Percentiles rank a stretch among this genome's conserved stretches.
These are phyloP conservation scores for Penicillium sp. DNA, from an alignment of 2,329 filamentous ascomycete species.

Conservation along the genomic window DNA sequence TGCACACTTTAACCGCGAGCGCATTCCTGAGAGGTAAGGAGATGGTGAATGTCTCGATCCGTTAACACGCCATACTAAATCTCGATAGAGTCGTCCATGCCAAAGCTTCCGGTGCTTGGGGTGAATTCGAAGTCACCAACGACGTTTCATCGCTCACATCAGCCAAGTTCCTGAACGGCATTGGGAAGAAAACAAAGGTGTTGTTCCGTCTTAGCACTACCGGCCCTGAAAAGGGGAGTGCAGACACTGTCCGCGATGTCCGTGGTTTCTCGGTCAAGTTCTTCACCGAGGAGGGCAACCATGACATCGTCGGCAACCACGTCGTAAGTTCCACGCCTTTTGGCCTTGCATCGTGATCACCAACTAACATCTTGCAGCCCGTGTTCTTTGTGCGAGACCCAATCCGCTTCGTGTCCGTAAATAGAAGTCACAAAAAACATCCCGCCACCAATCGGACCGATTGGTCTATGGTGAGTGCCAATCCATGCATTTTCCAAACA, in stretches of 20 bases:
- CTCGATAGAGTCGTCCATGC: constrained; percentile 52
- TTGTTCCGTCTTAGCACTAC: constrained; percentile 49
- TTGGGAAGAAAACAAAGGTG: constrained; percentile 53
- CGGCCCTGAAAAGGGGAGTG: constrained; percentile 45
- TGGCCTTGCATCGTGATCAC: background rate
- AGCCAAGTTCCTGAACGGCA: constrained; percentile 51
- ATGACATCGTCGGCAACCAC: constrained; percentile 25
- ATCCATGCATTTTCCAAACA: background rate
- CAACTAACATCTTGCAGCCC: constrained; percentile 21
- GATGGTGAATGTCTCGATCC: too few relatives aligned
- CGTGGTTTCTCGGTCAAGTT: constrained; percentile 51
- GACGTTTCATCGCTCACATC: constrained; percentile 53
- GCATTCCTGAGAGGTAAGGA: constrained; percentile 54
- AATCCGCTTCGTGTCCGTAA: constrained; percentile 42
- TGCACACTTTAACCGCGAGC: constrained; percentile 58
- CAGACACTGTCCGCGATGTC: constrained; percentile 49
- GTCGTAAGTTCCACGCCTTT: constrained; percentile 9
- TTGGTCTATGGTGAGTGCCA: constrained; percentile 48
- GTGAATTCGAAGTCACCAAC: constrained; percentile 58
- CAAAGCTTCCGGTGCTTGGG: constrained; percentile 55
- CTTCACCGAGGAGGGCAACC: constrained; percentile 51
- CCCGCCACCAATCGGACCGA: constrained; percentile 62
- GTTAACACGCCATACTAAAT: background rate
- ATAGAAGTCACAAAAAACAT: constrained; percentile 62
- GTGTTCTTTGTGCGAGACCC: constrained; percentile 47